Evolutionary conservation across 2,329 filamentous ascomycete species (phyloP), one percentile per base, ranked within the genome.

Genomic region (Knoxdaviesia capensis): DNA sequence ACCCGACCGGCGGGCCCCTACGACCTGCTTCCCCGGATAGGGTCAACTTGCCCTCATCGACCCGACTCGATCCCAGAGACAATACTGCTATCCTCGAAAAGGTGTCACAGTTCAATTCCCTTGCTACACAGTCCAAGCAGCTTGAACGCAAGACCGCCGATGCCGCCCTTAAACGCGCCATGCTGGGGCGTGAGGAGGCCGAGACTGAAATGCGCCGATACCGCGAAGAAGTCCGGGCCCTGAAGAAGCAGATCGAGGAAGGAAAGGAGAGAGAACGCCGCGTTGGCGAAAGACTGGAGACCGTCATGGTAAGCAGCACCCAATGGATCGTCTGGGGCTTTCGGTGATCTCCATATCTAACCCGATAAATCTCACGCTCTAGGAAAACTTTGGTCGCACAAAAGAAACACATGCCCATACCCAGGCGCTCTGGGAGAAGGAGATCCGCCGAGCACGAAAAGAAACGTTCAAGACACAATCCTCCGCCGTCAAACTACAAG

Each of bases 381-480:
- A 83, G 79, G 78, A 81, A 51, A 78, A 77, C 53, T 78, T 78
- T 51, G 69, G 73, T 31, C 74, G 74, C 46, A 69, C 73, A 41
- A 83, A 83, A 56, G 78, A 80, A 51, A 78, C 74, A 34, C 69
- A 79, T 49, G 67, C 70, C 35, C 74, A 79, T 53, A 76, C 74
- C 7, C 71, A 78, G 55, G 61, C 71, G 20, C 58, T 80, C 7
- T 83, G 78, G 70, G 79, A 84, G 51, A 83, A 83, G 54, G 79
- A 84, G 55, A 75, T 82, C 37, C 69, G 78, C 43, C 67, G 74
- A 43, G 68, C 72, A 7, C 66, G 77, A 40, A 84, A 84, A 50
- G 80, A 84, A 50, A 75, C 74, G 3, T 83, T 82, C 65, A 83
- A 82, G 53, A 69, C 72, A n/a, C 77, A 81, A 49, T 81, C 77